These are phyloP conservation scores for Amphirosellinia nigrospora DNA, from an alignment of 495 filamentous ascomycete species.

Conservation along the genomic window DNA sequence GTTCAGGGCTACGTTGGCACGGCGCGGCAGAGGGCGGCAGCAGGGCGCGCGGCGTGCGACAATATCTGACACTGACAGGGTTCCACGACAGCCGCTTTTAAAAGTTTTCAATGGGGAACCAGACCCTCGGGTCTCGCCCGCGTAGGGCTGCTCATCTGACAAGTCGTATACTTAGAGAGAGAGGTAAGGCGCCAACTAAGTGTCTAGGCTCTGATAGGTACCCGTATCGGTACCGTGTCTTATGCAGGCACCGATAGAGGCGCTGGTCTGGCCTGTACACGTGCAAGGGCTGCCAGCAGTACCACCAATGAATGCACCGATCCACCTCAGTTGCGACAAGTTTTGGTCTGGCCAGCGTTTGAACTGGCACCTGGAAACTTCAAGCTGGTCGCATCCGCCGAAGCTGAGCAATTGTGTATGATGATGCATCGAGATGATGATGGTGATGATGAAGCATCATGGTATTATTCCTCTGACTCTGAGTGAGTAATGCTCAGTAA, in stretches of 20 bases:
- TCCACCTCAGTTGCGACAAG: conserved; percentile 1
- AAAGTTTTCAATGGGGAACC: conserved; percentile 21
- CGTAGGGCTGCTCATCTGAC: conserved; percentile 21
- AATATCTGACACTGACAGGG: conserved; percentile 14
- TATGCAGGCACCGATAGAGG: conserved; percentile 15
- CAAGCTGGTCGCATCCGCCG: background rate
- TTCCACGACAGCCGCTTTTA: conserved; percentile 3
- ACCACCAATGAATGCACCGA: background rate
- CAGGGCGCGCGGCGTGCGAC: background rate
- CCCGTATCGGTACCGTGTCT: background rate
- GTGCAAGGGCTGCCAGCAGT: background rate
- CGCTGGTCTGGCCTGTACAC: conserved; percentile 18
- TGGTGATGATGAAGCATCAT: too few relatives aligned
- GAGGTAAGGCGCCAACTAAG: background rate
- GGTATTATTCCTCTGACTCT: background rate
- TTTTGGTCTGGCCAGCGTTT: background rate
- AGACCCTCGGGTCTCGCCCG: conserved; percentile 24
- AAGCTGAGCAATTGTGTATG: conserved; percentile 11
- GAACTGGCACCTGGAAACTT: background rate
- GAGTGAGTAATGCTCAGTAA: conserved; percentile 15
- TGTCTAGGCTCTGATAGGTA: conserved; percentile 5
- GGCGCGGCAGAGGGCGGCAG: conserved; percentile 9
- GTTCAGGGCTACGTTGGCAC: background rate
- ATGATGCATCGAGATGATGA: conserved; percentile 16
- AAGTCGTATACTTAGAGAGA: conserved; percentile 9